Base-by-base conservation (phyloP, 345 rosid species). In the Gynandropsis gynandra region DNA sequence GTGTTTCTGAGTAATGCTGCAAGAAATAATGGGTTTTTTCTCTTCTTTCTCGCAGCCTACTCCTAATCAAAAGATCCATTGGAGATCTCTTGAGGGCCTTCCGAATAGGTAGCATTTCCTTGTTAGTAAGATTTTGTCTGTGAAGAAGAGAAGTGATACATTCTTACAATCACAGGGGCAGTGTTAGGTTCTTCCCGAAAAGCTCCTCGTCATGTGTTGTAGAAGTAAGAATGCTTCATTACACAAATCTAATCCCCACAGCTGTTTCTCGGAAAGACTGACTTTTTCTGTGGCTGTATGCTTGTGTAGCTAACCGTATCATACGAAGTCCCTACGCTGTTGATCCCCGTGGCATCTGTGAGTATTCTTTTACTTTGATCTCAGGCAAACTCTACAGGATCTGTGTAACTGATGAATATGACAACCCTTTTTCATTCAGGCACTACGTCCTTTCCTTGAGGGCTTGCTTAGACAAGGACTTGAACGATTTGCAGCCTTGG, bases 41-140 rank as follows among this genome's bases (percentile, higher is more conserved):
- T 13, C 16, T 15, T 19, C 15, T 8, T 29, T 50, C 24, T 50
- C 67, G 70, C 83, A 85, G 95, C 97, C 97, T 45, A 85, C 62
- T 29, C 92, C 79, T 12, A 85, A 85, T 67, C 97, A 83, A 59
- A 87, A 87, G 64, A 87, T 87, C 29, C 89, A 87, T 59, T 87
- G 96, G 96, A 84, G 96, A 70, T 87, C 96, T 33, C 65, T 87
- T 56, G 96, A 87, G 70, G 94, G 96, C 54, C 87, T 87, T 68
- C 82, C 87, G 40, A 87, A 87, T 74, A 81, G 83, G 96, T 81
- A 74, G 12, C 16, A 39, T n/a, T 13, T n/a, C n/a, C 42, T 38
- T 34, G 33, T 47, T 42, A 37, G 18, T 18, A 54, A 67, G 42
- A 58, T 44, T 14, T 16, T 67, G 29, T 9, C 18, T 9, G 64